phyloP scores from a whole-genome alignment of 306 rosid genomes.

The Quercus variabilis region DNA sequence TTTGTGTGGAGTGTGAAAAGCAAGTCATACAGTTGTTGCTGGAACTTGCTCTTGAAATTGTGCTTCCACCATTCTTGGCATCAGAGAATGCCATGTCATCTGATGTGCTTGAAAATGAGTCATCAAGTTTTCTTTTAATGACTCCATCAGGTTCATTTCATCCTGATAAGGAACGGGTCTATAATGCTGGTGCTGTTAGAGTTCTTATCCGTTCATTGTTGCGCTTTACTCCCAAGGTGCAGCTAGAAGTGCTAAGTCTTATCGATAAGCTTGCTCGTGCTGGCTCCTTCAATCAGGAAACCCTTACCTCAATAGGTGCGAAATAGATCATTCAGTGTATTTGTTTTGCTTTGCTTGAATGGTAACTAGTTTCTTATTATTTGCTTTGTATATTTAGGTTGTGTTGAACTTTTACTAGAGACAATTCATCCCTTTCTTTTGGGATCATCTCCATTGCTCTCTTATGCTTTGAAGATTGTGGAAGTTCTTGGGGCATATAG shows the following conservation, averaged over 20 bases:
- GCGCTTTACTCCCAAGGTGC: slow-evolving; percentile 85
- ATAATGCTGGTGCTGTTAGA: slow-evolving; percentile 85
- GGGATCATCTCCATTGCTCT: slow-evolving; percentile 83
- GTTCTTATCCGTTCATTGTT: slow-evolving; percentile 78
- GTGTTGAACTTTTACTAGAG: slow-evolving; percentile 90
- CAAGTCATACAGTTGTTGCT: slow-evolving; percentile 91
- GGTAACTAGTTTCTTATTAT: slow-evolving; percentile 9
- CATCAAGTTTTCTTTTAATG: slow-evolving; percentile 47
- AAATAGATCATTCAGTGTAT: slow-evolving; percentile 16
- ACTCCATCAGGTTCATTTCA: slow-evolving; percentile 80
- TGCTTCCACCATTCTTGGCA: slow-evolving; percentile 71
- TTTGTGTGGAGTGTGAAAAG: slow-evolving; percentile 82
- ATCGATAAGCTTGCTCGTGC: slow-evolving; percentile 81
- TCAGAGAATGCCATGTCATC: slow-evolving; percentile 50
- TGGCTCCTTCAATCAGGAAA: slow-evolving; percentile 88
- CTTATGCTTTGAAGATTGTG: slow-evolving; percentile 79
- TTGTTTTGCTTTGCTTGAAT: slow-evolving; percentile 15
- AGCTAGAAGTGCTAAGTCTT: slow-evolving; percentile 69
- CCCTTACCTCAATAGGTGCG: slow-evolving; percentile 85
- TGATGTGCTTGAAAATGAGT: slow-evolving; percentile 42
- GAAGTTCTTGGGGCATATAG: slow-evolving; percentile 97
- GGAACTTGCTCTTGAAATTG: slow-evolving; percentile 92
- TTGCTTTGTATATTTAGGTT: slow-evolving; percentile 50
- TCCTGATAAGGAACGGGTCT: slow-evolving; percentile 69
- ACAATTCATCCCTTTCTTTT: slow-evolving; percentile 83